phyloP scores from a whole-genome alignment of 371 early-diverging fungal genomes.

The Mortierella sp. region DNA sequence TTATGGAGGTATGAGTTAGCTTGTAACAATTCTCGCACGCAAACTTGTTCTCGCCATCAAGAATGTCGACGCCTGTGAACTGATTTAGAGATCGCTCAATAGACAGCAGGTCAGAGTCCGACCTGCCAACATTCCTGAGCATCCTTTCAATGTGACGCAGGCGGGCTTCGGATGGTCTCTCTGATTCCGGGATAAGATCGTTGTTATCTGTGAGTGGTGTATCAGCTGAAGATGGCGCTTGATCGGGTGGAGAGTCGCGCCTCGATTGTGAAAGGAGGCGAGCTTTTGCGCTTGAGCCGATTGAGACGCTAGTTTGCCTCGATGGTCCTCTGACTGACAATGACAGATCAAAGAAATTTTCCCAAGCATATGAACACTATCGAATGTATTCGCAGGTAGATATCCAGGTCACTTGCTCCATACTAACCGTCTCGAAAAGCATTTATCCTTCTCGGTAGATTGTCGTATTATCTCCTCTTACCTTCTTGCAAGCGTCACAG shows the following conservation, averaged over 20 bases:
- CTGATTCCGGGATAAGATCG: slow-evolving; percentile 17
- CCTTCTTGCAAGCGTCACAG: slow-evolving; percentile 69
- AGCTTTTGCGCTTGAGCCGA: slow-evolving; percentile 13
- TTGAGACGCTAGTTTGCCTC: neutral
- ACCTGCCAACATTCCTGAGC: slow-evolving; percentile 24
- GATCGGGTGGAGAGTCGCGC: neutral
- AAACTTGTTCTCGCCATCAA: slow-evolving; percentile 52
- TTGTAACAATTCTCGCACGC: slow-evolving; percentile 53
- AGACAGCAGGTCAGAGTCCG: slow-evolving; percentile 24
- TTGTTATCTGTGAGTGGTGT: slow-evolving; percentile 2
- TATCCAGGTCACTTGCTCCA: too few relatives aligned
- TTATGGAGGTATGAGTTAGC: slow-evolving; percentile 4
- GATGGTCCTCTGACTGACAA: slow-evolving; percentile 21
- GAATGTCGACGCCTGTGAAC: slow-evolving; percentile 43
- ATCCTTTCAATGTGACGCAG: slow-evolving; percentile 39
- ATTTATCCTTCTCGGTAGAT: too few relatives aligned
- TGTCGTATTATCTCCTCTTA: slow-evolving; percentile 18
- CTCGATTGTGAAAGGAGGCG: slow-evolving; percentile 22
- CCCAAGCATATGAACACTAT: slow-evolving; percentile 45
- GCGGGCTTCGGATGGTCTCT: slow-evolving; percentile 32
- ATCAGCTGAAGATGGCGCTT: neutral
- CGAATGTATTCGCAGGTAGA: neutral
- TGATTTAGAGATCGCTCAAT: slow-evolving; percentile 43
- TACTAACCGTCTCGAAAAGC: too few relatives aligned
- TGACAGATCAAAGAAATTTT: slow-evolving; percentile 43